Evolutionary conservation across 441 rosid species (phyloP).

Genomic region (Adansonia madagascariensis): DNA sequence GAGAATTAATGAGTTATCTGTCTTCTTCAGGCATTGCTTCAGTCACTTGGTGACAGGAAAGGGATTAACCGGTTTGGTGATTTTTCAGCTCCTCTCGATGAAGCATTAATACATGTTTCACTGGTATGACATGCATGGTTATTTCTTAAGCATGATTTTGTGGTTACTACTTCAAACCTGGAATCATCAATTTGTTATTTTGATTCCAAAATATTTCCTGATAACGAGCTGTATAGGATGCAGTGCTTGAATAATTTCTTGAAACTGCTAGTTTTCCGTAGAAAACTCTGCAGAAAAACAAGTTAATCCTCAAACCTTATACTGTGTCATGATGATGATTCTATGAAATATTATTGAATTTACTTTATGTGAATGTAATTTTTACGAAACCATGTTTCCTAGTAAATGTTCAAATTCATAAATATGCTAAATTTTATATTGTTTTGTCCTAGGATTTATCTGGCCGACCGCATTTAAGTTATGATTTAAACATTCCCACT

Average conservation of each 20-base stretch:
- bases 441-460: conserved; percentile 66
- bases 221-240: neutral
- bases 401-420: neutral
- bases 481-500: conserved; percentile 77
- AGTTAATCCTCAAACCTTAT: neutral
- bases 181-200: neutral
- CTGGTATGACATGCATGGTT: conserved; percentile 49
- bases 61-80: conserved; percentile 92
- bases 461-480: conserved; percentile 81
- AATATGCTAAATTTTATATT: conserved; percentile 15
- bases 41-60: conserved; percentile 91
- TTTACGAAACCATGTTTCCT: neutral
- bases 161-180: conserved; percentile 1
- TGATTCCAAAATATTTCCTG: conserved; percentile 1
- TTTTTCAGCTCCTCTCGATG: conserved; percentile 95
- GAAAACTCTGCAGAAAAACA: neutral
- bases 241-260: neutral
- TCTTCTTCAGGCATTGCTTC: conserved; percentile 64
- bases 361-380: neutral
- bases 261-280: neutral
- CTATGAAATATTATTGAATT: neutral
- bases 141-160: neutral
- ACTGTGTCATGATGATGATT: neutral
- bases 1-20: neutral
- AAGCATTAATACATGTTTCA: conserved; percentile 85